Percentiles rank a stretch among this genome's conserved stretches.
phyloP scores from a whole-genome alignment of 1,284 basidiomycete genomes.

The Ganoderma sp. region DNA sequence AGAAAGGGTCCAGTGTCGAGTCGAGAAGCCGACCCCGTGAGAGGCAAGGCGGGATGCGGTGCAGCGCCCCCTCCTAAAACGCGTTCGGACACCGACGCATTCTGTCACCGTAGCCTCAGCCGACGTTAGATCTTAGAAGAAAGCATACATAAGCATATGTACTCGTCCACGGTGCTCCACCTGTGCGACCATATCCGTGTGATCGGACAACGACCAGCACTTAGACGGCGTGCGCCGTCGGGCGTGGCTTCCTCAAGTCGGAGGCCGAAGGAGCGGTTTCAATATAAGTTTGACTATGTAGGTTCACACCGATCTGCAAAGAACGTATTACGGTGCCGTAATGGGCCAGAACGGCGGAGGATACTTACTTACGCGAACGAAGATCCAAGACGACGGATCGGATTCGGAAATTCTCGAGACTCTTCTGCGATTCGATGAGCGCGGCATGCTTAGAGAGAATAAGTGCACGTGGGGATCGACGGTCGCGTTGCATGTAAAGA shows the following conservation, averaged over 20 bases:
- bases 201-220: neutral
- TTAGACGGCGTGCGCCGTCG: neutral
- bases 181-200: neutral
- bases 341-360: neutral
- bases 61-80: neutral
- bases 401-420: neutral
- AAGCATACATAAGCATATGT: neutral
- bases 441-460: neutral
- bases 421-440: neutral
- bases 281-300: neutral
- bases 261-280: neutral
- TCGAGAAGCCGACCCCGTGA: neutral
- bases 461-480: neutral
- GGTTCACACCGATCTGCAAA: neutral
- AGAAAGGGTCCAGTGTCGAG: neutral
- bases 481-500: neutral
- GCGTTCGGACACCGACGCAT: neutral
- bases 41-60: neutral
- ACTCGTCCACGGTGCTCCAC: neutral
- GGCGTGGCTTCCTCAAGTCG: neutral
- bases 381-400: neutral
- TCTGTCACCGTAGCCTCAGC: neutral
- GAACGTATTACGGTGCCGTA: neutral
- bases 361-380: neutral
- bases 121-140: neutral